A percentile compares a stretch with the other conserved stretches of the same genome.
These are phyloP conservation scores for Millerago galiae DNA, from an alignment of 805 yeast genomes.

Conservation along the genomic window DNA sequence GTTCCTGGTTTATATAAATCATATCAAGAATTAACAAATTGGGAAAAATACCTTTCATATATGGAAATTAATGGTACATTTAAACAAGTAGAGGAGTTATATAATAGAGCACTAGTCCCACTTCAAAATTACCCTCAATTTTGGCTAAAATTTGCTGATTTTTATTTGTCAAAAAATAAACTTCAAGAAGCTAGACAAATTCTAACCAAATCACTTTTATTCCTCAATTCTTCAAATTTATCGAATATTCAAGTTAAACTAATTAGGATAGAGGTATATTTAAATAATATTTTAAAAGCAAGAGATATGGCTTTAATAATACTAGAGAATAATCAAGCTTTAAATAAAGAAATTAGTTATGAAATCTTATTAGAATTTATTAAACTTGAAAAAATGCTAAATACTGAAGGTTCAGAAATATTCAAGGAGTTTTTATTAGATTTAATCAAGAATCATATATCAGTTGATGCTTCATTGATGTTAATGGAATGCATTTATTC, in stretches of 20 bases:
- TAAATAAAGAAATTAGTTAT: neutral
- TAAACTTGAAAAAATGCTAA: constrained; percentile 3
- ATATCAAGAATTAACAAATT: constrained; percentile 44
- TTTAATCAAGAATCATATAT: constrained; percentile 3
- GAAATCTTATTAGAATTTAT: constrained; percentile 1
- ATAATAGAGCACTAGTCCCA: constrained; percentile 42
- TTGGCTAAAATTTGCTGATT: constrained; percentile 47
- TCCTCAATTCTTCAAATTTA: constrained; percentile 18
- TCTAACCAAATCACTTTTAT: constrained; percentile 30
- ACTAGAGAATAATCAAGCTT: neutral
- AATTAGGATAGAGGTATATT: constrained; percentile 37
- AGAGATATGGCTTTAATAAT: constrained; percentile 10
- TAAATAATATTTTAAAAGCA: constrained; percentile 33
- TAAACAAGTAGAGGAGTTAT: constrained; percentile 25
- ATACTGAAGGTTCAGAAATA: neutral
- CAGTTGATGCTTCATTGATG: neutral
- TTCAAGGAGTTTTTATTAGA: constrained; percentile 2
- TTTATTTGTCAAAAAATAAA: constrained; percentile 26
- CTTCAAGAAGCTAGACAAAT: constrained; percentile 33
- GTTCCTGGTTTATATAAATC: constrained; percentile 27
- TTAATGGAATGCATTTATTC: neutral
- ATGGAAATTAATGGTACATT: constrained; percentile 32
- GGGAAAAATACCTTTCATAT: constrained; percentile 54
- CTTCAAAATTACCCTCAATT: constrained; percentile 39
- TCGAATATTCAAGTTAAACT: constrained; percentile 31